A percentile compares a stretch with the other conserved stretches of the same genome.
Conservation (phyloP, 768 basidiomycete species). For the Tylopilus rubrobrunneus region DNA sequence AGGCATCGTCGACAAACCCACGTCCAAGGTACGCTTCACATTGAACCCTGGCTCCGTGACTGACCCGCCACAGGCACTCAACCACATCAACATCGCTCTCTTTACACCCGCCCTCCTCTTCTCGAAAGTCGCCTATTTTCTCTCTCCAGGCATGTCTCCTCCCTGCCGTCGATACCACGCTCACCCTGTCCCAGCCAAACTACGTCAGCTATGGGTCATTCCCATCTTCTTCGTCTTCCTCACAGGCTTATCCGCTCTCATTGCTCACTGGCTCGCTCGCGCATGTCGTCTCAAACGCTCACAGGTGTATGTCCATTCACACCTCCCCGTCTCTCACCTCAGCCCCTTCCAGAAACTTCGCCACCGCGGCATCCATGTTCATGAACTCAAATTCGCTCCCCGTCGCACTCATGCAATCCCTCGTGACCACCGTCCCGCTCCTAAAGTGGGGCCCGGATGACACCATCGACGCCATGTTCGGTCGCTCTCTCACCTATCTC, state of each 20-base stretch:
- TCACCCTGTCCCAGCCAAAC: conserved; percentile 48
- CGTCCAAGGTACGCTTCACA: conserved; percentile 74
- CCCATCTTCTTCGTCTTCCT: conserved; percentile 83
- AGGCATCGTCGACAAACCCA: conserved; percentile 84
- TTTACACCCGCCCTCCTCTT: conserved; percentile 88
- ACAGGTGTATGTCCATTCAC: conserved; percentile 58
- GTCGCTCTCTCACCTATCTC: conserved; percentile 84
- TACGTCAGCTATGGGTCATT: conserved; percentile 80
- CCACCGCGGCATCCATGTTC: conserved; percentile 80
- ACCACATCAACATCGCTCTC: conserved; percentile 79
- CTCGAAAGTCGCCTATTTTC: conserved; percentile 92
- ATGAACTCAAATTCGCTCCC: conserved; percentile 96
- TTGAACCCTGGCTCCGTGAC: too few species aligned
- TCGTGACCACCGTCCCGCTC: conserved; percentile 77
- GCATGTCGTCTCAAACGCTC: conserved; percentile 65
- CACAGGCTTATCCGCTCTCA: conserved; percentile 63
- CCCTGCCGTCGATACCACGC: not conserved
- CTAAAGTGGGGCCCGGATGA: conserved; percentile 82
- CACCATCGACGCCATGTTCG: conserved; percentile 83
- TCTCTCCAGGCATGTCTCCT: conserved; percentile 61
- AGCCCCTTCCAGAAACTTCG: conserved; percentile 53
- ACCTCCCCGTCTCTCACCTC: not conserved
- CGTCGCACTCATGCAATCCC: conserved; percentile 89
- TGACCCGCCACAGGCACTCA: conserved; percentile 53
- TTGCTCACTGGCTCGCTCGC: conserved; percentile 61